phyloP scores from a whole-genome alignment of 225 moss, liverwort and hornwort genomes.

The Pseudisothecium myosuroides region DNA sequence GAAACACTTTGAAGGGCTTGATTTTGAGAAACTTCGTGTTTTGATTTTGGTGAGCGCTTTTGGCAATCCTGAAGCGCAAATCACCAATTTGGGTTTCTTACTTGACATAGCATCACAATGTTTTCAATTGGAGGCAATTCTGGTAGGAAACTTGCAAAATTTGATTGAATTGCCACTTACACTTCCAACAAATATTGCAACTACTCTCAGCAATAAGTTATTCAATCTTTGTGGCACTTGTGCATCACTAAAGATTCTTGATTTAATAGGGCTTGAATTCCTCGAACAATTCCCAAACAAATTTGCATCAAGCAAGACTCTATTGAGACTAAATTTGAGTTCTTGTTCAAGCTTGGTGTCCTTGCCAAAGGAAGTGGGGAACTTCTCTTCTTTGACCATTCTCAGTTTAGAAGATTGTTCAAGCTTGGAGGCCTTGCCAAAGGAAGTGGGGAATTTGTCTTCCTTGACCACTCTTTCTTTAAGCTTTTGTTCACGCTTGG shows the following conservation, averaged over 20 bases:
- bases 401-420: not conserved
- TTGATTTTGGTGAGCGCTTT: not conserved
- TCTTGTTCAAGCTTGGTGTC: not conserved
- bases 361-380: not conserved
- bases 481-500: rapidly evolving
- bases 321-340: not conserved
- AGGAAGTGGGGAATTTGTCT: not conserved
- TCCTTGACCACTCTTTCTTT: not conserved
- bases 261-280: not conserved
- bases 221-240: rapidly evolving
- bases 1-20: too few relatives aligned
- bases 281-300: not conserved
- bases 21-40: not conserved
- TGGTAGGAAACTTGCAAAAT: not conserved
- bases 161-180: too few relatives aligned
- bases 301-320: not conserved
- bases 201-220: rapidly evolving
- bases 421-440: too few relatives aligned
- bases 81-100: not conserved
- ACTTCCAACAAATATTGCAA: not conserved
- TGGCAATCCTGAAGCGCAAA: rapidly evolving
- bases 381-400: not conserved
- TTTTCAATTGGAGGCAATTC: not conserved
- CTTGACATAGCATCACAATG: not conserved
- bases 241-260: not conserved